Base-by-base conservation (phyloP, 2,329 filamentous ascomycete genomes). In the Arachnopeziza araneosa region DNA sequence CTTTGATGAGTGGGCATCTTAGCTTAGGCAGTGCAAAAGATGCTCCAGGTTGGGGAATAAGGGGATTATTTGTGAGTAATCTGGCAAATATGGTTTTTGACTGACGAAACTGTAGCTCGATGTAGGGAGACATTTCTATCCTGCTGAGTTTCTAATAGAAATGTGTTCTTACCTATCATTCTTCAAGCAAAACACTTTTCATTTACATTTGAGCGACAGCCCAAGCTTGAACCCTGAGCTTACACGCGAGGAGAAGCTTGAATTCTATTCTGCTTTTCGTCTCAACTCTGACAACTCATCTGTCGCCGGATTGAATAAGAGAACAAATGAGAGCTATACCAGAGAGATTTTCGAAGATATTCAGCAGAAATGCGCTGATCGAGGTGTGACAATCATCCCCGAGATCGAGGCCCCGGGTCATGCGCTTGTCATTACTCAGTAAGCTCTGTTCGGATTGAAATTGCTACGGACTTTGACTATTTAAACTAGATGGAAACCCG, bases 371-470 rank as follows among this genome's bases (percentile, higher is more conserved):
- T 86, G 83, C 62, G 82, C 78, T 0, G 71, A 75, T 0, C 76
- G 82, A 4, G 83, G 83, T 3, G 78, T 86, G 1, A 84, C 83
- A 0, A 72, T 86, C 1, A 75, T 85, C 3, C 83, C 83, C 0
- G 83, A 86, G 68, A 83, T 86, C 24, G 83, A 86, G 67, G 77
- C 81, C 0, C 83, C 83, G 0, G 83, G 83, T 0, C 83, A 86
- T 61, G 78, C 79, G 1, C 71, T 86, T 1, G 77, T 78, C 5
- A 77, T 30, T 30, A 30, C 26, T 30, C 26, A 30, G 26, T 30
- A 30, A 30, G 26, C 9, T 9, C 26, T 30, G 9, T 30, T 30
- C 26, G 9, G 9, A 30, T 30, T 5, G 4, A 30, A n/a, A 30
- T 4, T 30, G 26, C 5, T 30, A 30, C 26, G 26, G 26, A 30